Conservation (phyloP, 768 basidiomycete species). For the Mycena rebaudengoi region DNA sequence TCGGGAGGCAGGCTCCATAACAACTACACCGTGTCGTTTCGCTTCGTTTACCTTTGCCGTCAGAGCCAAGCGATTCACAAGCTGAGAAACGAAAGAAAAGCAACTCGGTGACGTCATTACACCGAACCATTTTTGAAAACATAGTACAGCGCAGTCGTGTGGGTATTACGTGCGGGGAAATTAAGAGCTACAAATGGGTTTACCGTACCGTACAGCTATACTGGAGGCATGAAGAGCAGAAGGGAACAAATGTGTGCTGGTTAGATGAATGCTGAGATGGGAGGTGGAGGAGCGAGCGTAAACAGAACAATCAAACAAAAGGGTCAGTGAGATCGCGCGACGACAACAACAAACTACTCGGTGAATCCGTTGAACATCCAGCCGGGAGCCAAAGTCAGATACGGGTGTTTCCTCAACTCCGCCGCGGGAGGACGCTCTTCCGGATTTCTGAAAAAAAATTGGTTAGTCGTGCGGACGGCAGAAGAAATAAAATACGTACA, state of each 20-base stretch:
- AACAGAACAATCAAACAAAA: conserved; percentile 28
- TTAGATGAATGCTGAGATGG: conserved; percentile 15
- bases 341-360: no score
- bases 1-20: neutral
- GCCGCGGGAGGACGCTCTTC: conserved; percentile 82
- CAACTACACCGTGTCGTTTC: no score
- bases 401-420: conserved; percentile 83
- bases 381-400: conserved; percentile 73
- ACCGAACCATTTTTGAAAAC: neutral
- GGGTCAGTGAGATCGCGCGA: conserved; percentile 23
- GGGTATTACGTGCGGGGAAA: conserved; percentile 39
- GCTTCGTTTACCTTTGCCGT: no score
- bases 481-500: conserved; percentile 57
- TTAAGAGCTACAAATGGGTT: conserved; percentile 50
- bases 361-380: conserved; percentile 79
- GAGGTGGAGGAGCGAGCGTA: conserved; percentile 4
- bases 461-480: conserved; percentile 13
- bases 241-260: neutral
- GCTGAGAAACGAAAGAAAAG: no score
- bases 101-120: conserved; percentile 43
- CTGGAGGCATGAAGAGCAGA: conserved; percentile 36
- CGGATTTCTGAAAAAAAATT: conserved; percentile 65
- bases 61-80: no score
- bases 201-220: conserved; percentile 50
- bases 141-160: conserved; percentile 10